Conservation (phyloP, 768 basidiomycete genomes). For the Suillus cothurnatus region DNA sequence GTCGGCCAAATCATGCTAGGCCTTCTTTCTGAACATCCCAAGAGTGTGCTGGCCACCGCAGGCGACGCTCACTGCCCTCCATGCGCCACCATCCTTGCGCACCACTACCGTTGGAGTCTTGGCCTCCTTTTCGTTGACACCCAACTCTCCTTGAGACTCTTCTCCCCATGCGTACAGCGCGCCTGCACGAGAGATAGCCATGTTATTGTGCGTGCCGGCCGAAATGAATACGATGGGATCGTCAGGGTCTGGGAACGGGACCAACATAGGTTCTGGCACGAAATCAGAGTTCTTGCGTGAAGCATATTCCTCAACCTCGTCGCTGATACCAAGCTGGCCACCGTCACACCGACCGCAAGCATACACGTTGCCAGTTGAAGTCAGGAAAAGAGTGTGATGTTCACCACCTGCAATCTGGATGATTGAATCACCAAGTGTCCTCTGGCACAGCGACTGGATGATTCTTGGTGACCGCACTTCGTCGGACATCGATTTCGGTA, state of each 20-base stretch:
- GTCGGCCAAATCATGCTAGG: slow-evolving; percentile 18
- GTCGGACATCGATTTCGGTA: slow-evolving; percentile 46
- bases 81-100: slow-evolving; percentile 69
- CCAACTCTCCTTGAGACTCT: slow-evolving; percentile 77
- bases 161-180: slow-evolving; percentile 79
- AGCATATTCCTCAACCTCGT: slow-evolving; percentile 69
- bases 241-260: slow-evolving; percentile 62
- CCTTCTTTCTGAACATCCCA: slow-evolving; percentile 69
- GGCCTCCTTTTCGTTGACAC: slow-evolving; percentile 61
- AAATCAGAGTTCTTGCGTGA: slow-evolving; percentile 58
- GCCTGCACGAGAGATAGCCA: slow-evolving; percentile 67
- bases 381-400: slow-evolving; percentile 90
- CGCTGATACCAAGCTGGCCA: slow-evolving; percentile 75
- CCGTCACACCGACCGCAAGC: slow-evolving; percentile 85
- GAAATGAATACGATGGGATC: slow-evolving; percentile 70
- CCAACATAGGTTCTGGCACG: slow-evolving; percentile 62
- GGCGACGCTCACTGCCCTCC: slow-evolving; percentile 55
- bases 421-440: slow-evolving; percentile 59
- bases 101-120: slow-evolving; percentile 68
- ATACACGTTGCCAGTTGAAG: slow-evolving; percentile 80
- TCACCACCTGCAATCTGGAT: slow-evolving; percentile 81
- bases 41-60: slow-evolving; percentile 83
- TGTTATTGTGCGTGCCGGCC: slow-evolving; percentile 71
- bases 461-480: slow-evolving; percentile 65
- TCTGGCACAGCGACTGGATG: slow-evolving; percentile 64